Evolutionary conservation across 2,329 filamentous ascomycete genomes (phyloP), one percentile per base, ranked within the genome.

Genomic region (Penicillium sp.): DNA sequence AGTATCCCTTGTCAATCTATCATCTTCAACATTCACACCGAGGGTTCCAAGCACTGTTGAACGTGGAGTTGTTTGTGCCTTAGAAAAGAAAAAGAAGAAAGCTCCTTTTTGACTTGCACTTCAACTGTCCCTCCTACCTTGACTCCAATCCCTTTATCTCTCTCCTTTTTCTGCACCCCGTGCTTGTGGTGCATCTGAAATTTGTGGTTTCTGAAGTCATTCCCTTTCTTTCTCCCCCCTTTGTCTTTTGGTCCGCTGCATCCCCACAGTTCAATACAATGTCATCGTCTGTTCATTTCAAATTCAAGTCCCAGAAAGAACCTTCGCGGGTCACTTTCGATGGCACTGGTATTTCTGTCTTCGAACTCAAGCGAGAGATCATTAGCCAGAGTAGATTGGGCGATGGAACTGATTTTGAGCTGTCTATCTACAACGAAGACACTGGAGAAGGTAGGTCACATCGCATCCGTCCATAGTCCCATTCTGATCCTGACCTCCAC

Each of bases 281-380:
- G 89, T 80, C 87, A 63, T 95, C 92, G 40, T 96, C 89, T 52
- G 92, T 98, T 61, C 96, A 95, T 71, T 98, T 95, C 85, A 95
- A 95, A 72, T 98, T 98, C 82, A 96, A 95, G 72, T 96, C 90
- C 55, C 88, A 93, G 64, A 95, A 88, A 72, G 92, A 96, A 62
- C 86, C 88, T 44, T 87, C 87, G 41, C 81, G 89, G 60, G 88
- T 98, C 57, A 85, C 89, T 60, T 96, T 98, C 66, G 90, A 98
- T 68, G 92, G 92, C 61, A 95, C 90, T 56, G 87, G 87, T 67
- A 94, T 96, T 61, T 95, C 90, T 45, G 92, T 96, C 48, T 98
- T 96, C 69, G 93, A 98, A 64, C 76, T 98, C 61, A 98, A 98
- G 72, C 85, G 90, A 72, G 92, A 96, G 70, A 98, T 98, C 60